phyloP scores from a whole-genome alignment of 2,329 filamentous ascomycete species.

The Aspergillus clavatus region DNA sequence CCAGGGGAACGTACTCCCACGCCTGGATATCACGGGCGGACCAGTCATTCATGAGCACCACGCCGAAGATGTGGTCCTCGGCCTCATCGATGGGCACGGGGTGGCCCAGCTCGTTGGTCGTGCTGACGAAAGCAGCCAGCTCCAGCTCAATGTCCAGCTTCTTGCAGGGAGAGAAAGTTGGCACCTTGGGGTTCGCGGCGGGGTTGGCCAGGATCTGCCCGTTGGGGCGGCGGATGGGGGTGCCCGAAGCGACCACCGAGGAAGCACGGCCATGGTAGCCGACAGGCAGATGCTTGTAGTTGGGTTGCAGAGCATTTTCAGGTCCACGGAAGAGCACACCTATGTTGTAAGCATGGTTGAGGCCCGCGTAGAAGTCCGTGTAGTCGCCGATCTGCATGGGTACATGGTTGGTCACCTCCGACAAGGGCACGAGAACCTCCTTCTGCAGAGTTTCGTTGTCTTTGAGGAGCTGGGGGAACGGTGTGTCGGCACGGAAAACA shows the following conservation, averaged over 20 bases:
- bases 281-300: slow-evolving; percentile 76
- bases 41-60: slow-evolving; percentile 85
- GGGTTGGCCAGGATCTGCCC: slow-evolving; percentile 70
- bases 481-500: slow-evolving; percentile 57
- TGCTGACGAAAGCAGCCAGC: slow-evolving; percentile 68
- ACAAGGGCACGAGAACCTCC: slow-evolving; percentile 55
- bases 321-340: slow-evolving; percentile 69
- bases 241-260: slow-evolving; percentile 69
- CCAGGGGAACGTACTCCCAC: slow-evolving; percentile 79
- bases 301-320: slow-evolving; percentile 69
- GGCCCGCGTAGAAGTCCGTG: slow-evolving; percentile 78
- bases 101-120: slow-evolving; percentile 59
- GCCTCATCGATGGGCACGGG: slow-evolving; percentile 61
- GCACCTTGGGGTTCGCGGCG: slow-evolving; percentile 55
- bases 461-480: slow-evolving; percentile 57
- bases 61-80: slow-evolving; percentile 68
- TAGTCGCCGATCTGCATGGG: slow-evolving; percentile 79
- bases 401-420: slow-evolving; percentile 60
- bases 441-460: slow-evolving; percentile 56
- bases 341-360: slow-evolving; percentile 71
- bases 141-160: slow-evolving; percentile 77
- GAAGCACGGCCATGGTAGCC: slow-evolving; percentile 77
- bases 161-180: slow-evolving; percentile 59
- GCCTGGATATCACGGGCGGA: slow-evolving; percentile 75
- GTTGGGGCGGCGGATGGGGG: slow-evolving; percentile 65